A percentile compares a stretch with the other conserved stretches of the same genome.
Evolutionary conservation across 2,329 filamentous ascomycete species (phyloP).

Genomic region (Talaromyces piceae): DNA sequence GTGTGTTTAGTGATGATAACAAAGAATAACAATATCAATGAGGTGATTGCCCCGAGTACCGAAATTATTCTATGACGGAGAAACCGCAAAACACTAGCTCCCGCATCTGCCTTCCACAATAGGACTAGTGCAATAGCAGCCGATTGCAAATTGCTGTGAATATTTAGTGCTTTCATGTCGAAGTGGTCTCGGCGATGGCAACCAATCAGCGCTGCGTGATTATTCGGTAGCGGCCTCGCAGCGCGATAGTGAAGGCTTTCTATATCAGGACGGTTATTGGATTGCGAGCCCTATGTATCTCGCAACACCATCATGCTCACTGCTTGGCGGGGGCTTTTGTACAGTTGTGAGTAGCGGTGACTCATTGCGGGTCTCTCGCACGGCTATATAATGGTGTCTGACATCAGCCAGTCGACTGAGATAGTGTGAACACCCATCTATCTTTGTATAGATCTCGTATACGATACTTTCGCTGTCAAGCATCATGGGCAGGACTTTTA

Average conservation of each 20-base stretch:
- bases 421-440: not conserved
- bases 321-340: not conserved
- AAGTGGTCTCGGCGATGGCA: not conserved
- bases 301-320: not conserved
- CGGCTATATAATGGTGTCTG: not conserved
- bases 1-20: not conserved
- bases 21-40: not conserved
- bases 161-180: not conserved
- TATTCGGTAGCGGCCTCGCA: not conserved
- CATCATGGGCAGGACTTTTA: slow-evolving; percentile 36
- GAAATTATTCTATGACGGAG: not conserved
- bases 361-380: not conserved
- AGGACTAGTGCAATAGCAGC: not conserved
- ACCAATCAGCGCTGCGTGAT: slow-evolving; percentile 2
- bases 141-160: not conserved
- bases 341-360: not conserved
- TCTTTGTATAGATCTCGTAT: not conserved
- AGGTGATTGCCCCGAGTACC: not conserved
- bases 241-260: too few species aligned
- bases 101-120: not conserved
- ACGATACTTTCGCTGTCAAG: not conserved
- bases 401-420: not conserved
- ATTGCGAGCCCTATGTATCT: not conserved
- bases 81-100: not conserved
- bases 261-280: not conserved